Conservation (phyloP, 2,329 filamentous ascomycete species). For the Aspergillus quadrilineatus region DNA sequence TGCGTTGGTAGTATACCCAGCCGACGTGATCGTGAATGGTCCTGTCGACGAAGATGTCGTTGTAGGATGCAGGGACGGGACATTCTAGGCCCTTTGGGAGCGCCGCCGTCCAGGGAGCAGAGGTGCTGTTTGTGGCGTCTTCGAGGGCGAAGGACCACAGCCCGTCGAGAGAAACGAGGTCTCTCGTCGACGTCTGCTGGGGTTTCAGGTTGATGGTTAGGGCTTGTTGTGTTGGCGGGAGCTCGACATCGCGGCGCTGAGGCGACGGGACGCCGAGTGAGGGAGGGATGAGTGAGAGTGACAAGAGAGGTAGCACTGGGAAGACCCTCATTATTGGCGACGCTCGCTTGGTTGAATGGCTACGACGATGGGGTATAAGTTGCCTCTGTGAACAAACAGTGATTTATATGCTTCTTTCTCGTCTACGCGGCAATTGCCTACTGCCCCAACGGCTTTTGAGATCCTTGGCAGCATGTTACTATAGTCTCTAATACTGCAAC, state of each 20-base stretch:
- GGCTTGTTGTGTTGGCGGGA: neutral
- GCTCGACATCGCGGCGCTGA: too few relatives aligned
- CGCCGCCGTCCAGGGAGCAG: neutral
- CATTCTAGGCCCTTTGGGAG: conserved; percentile 15
- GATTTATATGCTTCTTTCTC: neutral
- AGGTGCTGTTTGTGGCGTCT: neutral
- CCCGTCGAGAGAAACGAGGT: conserved; percentile 18
- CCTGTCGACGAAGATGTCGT: conserved; percentile 17
- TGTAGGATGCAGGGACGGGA: conserved; percentile 20
- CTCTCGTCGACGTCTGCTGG: conserved; percentile 3
- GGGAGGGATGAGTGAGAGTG: too few relatives aligned
- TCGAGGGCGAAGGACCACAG: conserved; percentile 18
- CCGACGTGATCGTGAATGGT: conserved; percentile 30
- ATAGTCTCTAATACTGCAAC: neutral
- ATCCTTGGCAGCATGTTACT: neutral
- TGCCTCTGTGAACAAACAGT: too few relatives aligned
- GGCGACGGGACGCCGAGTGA: too few relatives aligned
- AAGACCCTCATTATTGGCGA: too few relatives aligned
- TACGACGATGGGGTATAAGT: too few relatives aligned
- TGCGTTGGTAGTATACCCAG: conserved; percentile 33
- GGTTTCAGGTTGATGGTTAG: conserved; percentile 1
- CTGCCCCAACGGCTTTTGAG: neutral
- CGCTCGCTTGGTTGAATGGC: too few relatives aligned
- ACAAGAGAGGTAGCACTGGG: too few relatives aligned
- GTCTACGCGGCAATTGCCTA: neutral